phyloP scores from a whole-genome alignment of 805 yeast species.

The Saccharomycopsis sp. region DNA sequence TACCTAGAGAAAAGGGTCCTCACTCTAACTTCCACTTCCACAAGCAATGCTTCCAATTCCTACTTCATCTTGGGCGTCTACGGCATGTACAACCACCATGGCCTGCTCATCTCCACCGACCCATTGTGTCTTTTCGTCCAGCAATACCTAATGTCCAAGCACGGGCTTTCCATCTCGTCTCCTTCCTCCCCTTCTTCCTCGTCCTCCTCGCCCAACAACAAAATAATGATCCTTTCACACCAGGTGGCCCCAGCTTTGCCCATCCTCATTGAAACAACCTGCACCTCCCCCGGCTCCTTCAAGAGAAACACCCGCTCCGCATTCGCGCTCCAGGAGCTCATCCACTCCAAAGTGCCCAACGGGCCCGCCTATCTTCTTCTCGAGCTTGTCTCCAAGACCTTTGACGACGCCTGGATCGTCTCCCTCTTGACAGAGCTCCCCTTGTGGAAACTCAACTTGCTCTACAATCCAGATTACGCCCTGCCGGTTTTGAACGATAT shows the following conservation, averaged over 20 bases:
- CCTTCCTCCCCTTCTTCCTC: too few relatives aligned
- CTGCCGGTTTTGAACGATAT: too few relatives aligned
- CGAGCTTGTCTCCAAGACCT: constrained; percentile 31
- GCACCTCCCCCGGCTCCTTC: not conserved
- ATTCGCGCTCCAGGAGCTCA: constrained; percentile 12
- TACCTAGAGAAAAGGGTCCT: not conserved
- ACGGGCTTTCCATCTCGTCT: too few relatives aligned
- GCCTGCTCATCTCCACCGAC: constrained; percentile 17
- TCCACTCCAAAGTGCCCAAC: constrained; percentile 21
- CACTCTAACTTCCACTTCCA: not conserved
- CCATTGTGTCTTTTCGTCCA: constrained; percentile 19
- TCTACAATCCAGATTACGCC: too few relatives aligned
- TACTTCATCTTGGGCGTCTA: constrained; percentile 16
- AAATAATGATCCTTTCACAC: constrained; percentile 30
- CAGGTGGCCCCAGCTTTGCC: constrained; percentile 42
- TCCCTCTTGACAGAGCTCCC: constrained; percentile 21
- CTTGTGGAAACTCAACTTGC: not conserved
- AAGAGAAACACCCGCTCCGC: constrained; percentile 9
- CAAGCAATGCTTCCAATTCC: not conserved
- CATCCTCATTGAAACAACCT: constrained; percentile 33
- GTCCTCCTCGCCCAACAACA: too few relatives aligned
- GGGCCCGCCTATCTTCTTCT: constrained; percentile 24
- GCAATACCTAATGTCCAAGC: too few relatives aligned
- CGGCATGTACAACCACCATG: constrained; percentile 10
- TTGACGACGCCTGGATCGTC: constrained; percentile 36